Evolutionary conservation across 2,329 filamentous ascomycete genomes (phyloP).

Genomic region (Diaporthe sp.): DNA sequence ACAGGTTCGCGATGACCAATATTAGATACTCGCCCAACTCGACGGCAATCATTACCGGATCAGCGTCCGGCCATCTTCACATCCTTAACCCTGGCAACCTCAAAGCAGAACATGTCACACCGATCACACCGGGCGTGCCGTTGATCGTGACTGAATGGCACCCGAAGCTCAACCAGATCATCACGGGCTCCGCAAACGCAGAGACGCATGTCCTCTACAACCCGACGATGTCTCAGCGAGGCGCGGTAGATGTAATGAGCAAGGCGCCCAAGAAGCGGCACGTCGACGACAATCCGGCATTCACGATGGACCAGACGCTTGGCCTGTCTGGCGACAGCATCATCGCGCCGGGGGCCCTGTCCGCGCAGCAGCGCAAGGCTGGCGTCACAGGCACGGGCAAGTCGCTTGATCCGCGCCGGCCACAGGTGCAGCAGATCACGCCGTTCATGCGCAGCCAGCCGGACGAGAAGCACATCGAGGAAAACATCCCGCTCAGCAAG

Average conservation of each 20-base stretch:
- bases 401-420: constrained; percentile 82
- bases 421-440: constrained; percentile 86
- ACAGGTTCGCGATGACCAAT: constrained; percentile 85
- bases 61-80: constrained; percentile 86
- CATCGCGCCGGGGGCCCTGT: constrained; percentile 74
- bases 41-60: constrained; percentile 89
- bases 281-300: constrained; percentile 89
- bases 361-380: constrained; percentile 69
- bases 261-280: constrained; percentile 95
- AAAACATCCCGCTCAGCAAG: constrained; percentile 88
- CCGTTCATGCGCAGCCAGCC: constrained; percentile 93
- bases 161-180: constrained; percentile 92
- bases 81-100: constrained; percentile 95
- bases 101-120: constrained; percentile 85
- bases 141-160: constrained; percentile 93
- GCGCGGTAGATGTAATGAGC: constrained; percentile 90
- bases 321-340: constrained; percentile 89
- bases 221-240: constrained; percentile 83
- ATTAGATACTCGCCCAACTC: constrained; percentile 91
- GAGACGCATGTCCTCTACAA: constrained; percentile 93
- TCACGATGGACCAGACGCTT: constrained; percentile 86
- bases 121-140: constrained; percentile 87
- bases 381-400: constrained; percentile 85
- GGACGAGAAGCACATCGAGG: constrained; percentile 88
- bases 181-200: constrained; percentile 92